Base-by-base conservation (phyloP, 1,284 basidiomycete species). In the Fomitopsis betulina region DNA sequence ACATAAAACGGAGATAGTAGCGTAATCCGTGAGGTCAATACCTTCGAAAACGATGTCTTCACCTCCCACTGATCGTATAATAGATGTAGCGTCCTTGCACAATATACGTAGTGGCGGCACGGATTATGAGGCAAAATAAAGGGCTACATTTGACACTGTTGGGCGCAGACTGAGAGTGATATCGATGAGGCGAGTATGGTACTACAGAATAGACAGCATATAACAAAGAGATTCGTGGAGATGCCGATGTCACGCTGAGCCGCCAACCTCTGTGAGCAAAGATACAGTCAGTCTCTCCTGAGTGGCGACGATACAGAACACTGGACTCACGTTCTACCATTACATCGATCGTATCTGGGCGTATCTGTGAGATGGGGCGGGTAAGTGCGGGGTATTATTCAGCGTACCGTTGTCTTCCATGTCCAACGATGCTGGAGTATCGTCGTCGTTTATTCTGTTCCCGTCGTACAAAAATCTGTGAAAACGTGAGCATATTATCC, bases 401-500 rank as follows among this genome's bases (percentile, higher is more conserved):
- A 45, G 69, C 82, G 54, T 62, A 88, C 88, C 88, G 58, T 88
- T 91, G 61, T 94, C 92, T 68, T 94, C 92, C 86, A 95, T 91
- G 5, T 91, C 91, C 56, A 95, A 79, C 23, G 85, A 83, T n/a
- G 78, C 69, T 2, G 93, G 93, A 23, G 93, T 95, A 65, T 94
- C 91, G 30, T 92, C 89, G 55, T 95, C 93, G 58, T 79, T 77
- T 79, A 95, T 92, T 68, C 93, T 83, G 59, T 75, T 70, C 25
- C 93, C 93, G 68, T 96, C 93, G 67, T 94, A 95, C 72, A 95
- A 77, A 73, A 96, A 91, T 62, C 93, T 96, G 51, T 43, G 21
- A 57, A 21, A 4, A 15, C 6, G n/a, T 47, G 15, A 47, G 45
- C 25, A 15, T 9, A 47, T 47, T 10, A 8, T 30, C 3, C 23